Evolutionary conservation across 2,329 filamentous ascomycete genomes (phyloP).

Genomic region (Fusarium piperis): DNA sequence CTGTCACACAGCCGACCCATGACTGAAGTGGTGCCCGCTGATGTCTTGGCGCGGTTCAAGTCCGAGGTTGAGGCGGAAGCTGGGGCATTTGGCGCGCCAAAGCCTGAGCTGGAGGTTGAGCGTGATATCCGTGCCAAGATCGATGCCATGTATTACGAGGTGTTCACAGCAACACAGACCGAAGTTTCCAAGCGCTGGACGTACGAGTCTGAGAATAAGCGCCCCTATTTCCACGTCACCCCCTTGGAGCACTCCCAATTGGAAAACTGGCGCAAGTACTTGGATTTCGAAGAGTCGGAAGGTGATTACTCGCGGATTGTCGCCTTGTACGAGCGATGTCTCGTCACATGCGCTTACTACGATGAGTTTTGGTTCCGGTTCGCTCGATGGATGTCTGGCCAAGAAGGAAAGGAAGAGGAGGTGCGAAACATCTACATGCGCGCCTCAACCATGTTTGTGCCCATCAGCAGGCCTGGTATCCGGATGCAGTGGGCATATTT

Average conservation of each 20-base stretch:
- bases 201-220: conserved; percentile 93
- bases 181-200: conserved; percentile 95
- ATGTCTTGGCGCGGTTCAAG: conserved; percentile 74
- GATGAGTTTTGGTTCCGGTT: conserved; percentile 99
- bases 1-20: conserved; percentile 79
- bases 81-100: conserved; percentile 61
- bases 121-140: conserved; percentile 82
- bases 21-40: conserved; percentile 74
- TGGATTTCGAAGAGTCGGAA: conserved; percentile 93
- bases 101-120: conserved; percentile 82
- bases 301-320: conserved; percentile 78
- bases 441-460: conserved; percentile 85
- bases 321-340: conserved; percentile 91
- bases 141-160: conserved; percentile 81
- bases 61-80: conserved; percentile 77
- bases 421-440: conserved; percentile 91
- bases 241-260: conserved; percentile 88
- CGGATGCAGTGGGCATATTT: conserved; percentile 94
- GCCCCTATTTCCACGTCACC: conserved; percentile 96
- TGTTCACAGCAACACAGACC: conserved; percentile 82
- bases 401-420: conserved; percentile 85
- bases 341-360: conserved; percentile 93
- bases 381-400: conserved; percentile 88
- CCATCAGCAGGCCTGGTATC: conserved; percentile 84
- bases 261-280: conserved; percentile 92